Evolutionary conservation across 129 eudicot genomes (phyloP), one percentile per base, ranked within the genome.

Genomic region (Lactuca saligna): DNA sequence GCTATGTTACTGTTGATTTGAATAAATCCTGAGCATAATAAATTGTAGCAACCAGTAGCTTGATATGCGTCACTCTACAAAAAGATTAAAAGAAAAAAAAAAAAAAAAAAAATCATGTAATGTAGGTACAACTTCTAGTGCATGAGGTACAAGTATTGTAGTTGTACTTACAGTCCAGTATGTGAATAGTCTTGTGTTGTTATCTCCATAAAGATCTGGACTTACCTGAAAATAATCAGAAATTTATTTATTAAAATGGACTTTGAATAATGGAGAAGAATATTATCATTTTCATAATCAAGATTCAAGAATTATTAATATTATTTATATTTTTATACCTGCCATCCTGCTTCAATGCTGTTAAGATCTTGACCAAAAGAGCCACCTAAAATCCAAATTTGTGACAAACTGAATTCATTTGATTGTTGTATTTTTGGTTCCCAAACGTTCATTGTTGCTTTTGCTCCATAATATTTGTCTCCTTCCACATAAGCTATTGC

Each of bases 341-440:
- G 96, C 98, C 98, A 92, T 74, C 98, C 98, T 72, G 98, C 96
- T 89, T 92, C 96, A 76, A 93, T 93, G 88, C 98, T 89, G 87
- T 92, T 92, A 56, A 92, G 96, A 83, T 92, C 98, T 81, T 88
- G 86, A 71, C 96, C 98, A 75, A 92, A 92, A 37, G 96, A 93
- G 70, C 98, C 98, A 31, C 98, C 92, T 77, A 86, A 69, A 15
- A 93, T 75, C 96, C 98, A 89, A 59, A 93, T 77, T 61, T 88
- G 95, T 9, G 98, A 89, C 74, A 88, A 78, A 72, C 98, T 93
- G 71, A 88, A 93, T 81, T 93, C 98, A 38, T 89, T 89, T 7
- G 96, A 83, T 78, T 84, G 98, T 57, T 92, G 96, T 50, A 92
- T 86, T 75, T 89, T 85, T 8, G 98, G 98, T 62, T 92, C 95